Evolutionary conservation across 257 asterid genomes (phyloP), one percentile per base, ranked within the genome.

Genomic region (Coffea canephora): DNA sequence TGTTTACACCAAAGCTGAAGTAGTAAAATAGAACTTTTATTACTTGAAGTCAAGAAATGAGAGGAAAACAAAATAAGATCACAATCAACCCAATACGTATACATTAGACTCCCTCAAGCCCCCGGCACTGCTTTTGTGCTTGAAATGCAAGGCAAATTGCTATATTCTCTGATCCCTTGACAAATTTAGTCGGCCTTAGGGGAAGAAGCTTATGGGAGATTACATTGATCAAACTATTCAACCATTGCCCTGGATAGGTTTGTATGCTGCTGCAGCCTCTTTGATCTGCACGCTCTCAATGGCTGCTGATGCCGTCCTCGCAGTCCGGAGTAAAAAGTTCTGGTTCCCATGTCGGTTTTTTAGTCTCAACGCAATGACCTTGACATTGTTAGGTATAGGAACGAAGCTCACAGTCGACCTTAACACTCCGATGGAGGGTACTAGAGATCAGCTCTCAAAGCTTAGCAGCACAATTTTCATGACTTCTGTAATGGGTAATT

Each of bases 271-370:
- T 15, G 69, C 49, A 50, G 85, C 83, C 41, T 81, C 85, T 64
- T 45, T 70, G 16, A 78, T 62, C 25, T 85, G 82, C 64, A 55
- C 77, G 3, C 61, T 77, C 16, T 82, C 80, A 6, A 81, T 84
- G 87, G 82, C 78, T 0, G 76, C 34, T 54, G 87, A 84, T 43
- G 31, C 13, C 41, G 11, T 84, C 54, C 74, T 68, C 59, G 82
- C 79, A 48, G 5, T 84, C 34, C 69, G 80, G 25, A 8, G 25
- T 34, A 73, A 79, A 77, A 84, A 54, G 36, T 48, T 80, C 2
- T 84, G 85, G 87, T 84, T 84, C 31, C 87, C 87, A 46, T 77
- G 79, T 67, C 70, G 75, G 36, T 81, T 25, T 70, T 81, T 84
- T 73, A 57, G 81, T 49, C 83, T 84, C 54, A 81, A 84, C 34